Evolutionary conservation across 2,329 filamentous ascomycete genomes (phyloP), one percentile per base, ranked within the genome.

Genomic region (Fusarium austroafricanum): DNA sequence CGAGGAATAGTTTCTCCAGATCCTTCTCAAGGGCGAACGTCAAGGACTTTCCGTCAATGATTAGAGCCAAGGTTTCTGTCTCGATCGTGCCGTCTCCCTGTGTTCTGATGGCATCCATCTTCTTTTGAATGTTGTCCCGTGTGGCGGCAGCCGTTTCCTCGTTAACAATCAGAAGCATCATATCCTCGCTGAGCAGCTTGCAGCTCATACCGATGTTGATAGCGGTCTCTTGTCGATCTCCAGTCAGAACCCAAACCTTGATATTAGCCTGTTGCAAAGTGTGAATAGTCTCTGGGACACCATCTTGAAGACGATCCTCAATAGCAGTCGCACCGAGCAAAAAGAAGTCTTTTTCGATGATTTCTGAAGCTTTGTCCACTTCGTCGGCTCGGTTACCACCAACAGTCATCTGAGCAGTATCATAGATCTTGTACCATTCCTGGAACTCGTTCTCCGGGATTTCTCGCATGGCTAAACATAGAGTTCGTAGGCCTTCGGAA

Each of bases 121-220:
- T 99, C 84, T 97, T 98, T 70, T 92, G 88, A 26, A 99, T 83
- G 73, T 97, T 98, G 75, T 96, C 92, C 50, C 92, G 86, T 6
- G 96, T 98, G 6, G 89, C 92, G 35, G 86, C 83, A 15, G 93
- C 86, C 47, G 83, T 86, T 73, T 98, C 94, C 77, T 99, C 96
- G 75, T 99, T 99, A 75, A 99, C 87, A 72, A 99, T 97, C 55
- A 99, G 83, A 12, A 99, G 86, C 75, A 96, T 97, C 96, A 99
- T 99, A 74, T 99, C 96, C 80, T 99, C 96, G 71, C 94, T 97
- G 63, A 99, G 93, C 49, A 99, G 87, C 81, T 98, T 98, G 82
- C 96, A 99, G 78, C 94, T 97, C 96, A 99, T 99, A 68, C 96
- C 96, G 71, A 99, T 99, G 79, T 99, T 99, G 86, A 99, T 99